Conservation (phyloP, 192 early-diverging fungal species). For the Endogone sp. region DNA sequence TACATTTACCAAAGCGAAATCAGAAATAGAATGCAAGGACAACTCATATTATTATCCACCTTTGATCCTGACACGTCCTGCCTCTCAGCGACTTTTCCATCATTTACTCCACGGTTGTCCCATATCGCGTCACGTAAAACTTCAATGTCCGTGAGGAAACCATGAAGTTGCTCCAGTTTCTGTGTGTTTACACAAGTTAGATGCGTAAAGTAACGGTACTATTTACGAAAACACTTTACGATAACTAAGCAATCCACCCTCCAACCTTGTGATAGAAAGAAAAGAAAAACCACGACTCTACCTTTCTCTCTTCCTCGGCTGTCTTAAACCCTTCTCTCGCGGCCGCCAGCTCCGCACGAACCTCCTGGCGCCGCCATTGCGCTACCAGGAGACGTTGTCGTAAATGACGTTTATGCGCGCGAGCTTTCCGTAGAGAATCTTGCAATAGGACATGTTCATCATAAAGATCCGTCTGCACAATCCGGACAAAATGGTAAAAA, state of each 20-base stretch:
- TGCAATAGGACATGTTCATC: constrained; percentile 6
- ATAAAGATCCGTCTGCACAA: constrained; percentile 10
- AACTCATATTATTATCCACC: not conserved
- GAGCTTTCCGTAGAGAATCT: constrained; percentile 8
- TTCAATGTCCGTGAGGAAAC: constrained; percentile 11
- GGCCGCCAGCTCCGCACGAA: not conserved
- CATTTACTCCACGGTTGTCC: not conserved
- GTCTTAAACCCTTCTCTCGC: not conserved
- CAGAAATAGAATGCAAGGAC: not conserved
- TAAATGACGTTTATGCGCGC: not conserved
- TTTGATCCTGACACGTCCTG: not conserved
- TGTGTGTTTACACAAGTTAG: not conserved
- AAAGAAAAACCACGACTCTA: not conserved
- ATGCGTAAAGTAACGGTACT: not conserved
- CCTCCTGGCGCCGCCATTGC: constrained; percentile 2
- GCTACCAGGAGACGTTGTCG: constrained; percentile 1
- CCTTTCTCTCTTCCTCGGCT: constrained; percentile 13
- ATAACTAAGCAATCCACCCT: not conserved
- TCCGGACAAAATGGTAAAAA: not conserved
- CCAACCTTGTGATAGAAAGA: no score
- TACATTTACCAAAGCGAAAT: no score
- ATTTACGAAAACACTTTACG: not conserved
- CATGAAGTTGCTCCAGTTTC: constrained; percentile 16
- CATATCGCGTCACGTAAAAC: constrained; percentile 4
- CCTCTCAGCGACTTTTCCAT: not conserved